Evolutionary conservation across 331 rosid species (phyloP).

Genomic region (Prunus yedoensis): DNA sequence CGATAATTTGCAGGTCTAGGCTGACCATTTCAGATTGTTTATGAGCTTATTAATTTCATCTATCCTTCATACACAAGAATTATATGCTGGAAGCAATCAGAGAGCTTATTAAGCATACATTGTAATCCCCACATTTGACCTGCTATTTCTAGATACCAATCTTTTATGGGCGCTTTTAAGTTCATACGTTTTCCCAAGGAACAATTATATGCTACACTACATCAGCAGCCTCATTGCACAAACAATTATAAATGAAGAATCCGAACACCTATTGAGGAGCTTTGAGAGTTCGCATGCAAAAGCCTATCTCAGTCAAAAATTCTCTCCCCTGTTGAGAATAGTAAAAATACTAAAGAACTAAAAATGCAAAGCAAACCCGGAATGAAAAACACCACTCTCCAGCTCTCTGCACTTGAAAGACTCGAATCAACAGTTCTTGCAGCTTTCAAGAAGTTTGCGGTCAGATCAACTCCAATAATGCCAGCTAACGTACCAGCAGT

Average conservation of each 20-base stretch:
- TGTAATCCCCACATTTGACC: not conserved
- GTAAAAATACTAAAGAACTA: slow-evolving; percentile 67
- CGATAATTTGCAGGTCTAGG: not conserved
- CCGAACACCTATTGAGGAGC: not conserved
- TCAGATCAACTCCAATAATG: slow-evolving; percentile 79
- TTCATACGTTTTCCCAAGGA: slow-evolving; percentile 8
- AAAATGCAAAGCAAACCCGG: slow-evolving; percentile 86
- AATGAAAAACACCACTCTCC: slow-evolving; percentile 77
- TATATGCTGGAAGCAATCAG: slow-evolving; percentile 2
- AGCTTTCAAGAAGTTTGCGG: slow-evolving; percentile 85
- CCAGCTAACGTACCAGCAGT: slow-evolving; percentile 97
- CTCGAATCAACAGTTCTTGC: slow-evolving; percentile 66
- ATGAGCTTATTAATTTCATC: not conserved
- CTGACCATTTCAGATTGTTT: not conserved
- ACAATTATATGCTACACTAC: slow-evolving; percentile 4
- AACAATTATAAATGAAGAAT: not conserved
- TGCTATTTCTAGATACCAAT: not conserved
- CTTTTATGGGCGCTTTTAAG: not conserved
- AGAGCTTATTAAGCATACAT: not conserved
- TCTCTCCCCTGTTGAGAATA: slow-evolving; percentile 90
- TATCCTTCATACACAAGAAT: slow-evolving; percentile 3
- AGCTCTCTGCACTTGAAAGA: slow-evolving; percentile 85
- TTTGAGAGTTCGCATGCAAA: slow-evolving; percentile 10
- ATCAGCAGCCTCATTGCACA: not conserved
- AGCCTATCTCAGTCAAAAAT: slow-evolving; percentile 71